Base-by-base conservation (phyloP, 2,329 filamentous ascomycete genomes). In the Alternaria hordeiaustralica region DNA sequence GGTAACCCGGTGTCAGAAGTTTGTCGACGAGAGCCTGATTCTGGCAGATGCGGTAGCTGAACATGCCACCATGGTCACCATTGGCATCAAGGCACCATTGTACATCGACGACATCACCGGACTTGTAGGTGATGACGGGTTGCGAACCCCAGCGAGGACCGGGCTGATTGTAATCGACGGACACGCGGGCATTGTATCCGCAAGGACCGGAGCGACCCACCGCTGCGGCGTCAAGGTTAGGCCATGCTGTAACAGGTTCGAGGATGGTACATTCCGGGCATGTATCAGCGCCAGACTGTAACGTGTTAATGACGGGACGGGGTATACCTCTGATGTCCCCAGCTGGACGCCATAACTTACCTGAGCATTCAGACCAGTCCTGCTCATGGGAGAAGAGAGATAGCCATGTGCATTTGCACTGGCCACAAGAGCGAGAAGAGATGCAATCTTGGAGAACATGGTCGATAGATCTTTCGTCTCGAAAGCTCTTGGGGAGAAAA, bases 1-100 rank as follows among this genome's bases (percentile, higher is more conserved):
- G 66, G 41, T 78, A 78, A 4, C 66, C 68, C 1, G 75, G 71
- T 2, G 68, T 71, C n/a, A 77, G 33, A 20, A 78, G 66, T 56
- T 78, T 77, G 58, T 78, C 66, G 5, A 78, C 74, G 6, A 78
- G 57, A 20, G 66, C 67, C 47, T 78, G 75, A 26, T 78, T 63
- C 57, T 77, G 74, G 63, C 76, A 78, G 55, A 78, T 75, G 58
- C 76, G 74, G 65, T 78, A 78, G 30, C 59, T 66, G 56, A 78
- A 78, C 75, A 78, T 78, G 64, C 75, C 74, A 15, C 75, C 76
- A 46, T 78, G 76, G 51, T 78, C 76, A 23, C 76, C 75, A 53
- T 78, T 78, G 56, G 71, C 66, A 55, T 78, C 76, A 15, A 78
- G 49, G 47, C 76, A 78, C 76, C 75, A 78, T 61, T 78, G 75